Evolutionary conservation across 2,329 filamentous ascomycete species (phyloP).

Genomic region (Trichoderma breve): DNA sequence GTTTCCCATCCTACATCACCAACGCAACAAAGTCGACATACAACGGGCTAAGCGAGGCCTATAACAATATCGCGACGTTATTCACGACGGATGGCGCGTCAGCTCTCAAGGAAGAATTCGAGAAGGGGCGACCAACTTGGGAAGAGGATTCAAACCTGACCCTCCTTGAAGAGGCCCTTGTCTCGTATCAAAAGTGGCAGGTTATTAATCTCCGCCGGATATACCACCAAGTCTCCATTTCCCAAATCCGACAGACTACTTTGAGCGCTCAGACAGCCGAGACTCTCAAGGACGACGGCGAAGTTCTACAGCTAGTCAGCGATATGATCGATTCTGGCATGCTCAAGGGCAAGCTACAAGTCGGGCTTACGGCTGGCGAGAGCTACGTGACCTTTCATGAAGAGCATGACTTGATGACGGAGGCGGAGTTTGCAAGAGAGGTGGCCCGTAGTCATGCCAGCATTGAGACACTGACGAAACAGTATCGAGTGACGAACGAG

Average conservation of each 20-base stretch:
- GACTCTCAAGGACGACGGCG: conserved; percentile 41
- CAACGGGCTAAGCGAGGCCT: conserved; percentile 62
- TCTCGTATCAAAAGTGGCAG: conserved; percentile 72
- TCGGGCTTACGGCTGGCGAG: conserved; percentile 40
- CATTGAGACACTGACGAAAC: conserved; percentile 45
- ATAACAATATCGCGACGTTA: conserved; percentile 65
- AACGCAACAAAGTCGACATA: conserved; percentile 54
- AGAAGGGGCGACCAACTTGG: conserved; percentile 60
- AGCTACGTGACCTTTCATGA: conserved; percentile 53
- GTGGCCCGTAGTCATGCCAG: conserved; percentile 42
- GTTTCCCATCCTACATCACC: conserved; percentile 57
- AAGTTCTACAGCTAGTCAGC: conserved; percentile 47
- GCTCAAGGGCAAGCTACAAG: conserved; percentile 52
- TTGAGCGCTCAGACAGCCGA: conserved; percentile 53
- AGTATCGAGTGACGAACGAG: conserved; percentile 53
- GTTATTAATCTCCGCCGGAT: conserved; percentile 70
- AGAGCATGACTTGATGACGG: conserved; percentile 43
- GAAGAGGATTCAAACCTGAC: conserved; percentile 68
- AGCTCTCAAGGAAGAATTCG: conserved; percentile 62
- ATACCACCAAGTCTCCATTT: conserved; percentile 61
- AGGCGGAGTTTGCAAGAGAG: conserved; percentile 50
- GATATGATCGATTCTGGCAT: conserved; percentile 56
- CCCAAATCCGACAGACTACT: conserved; percentile 51
- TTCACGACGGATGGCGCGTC: conserved; percentile 59
- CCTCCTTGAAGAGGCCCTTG: conserved; percentile 66